Evolutionary conservation across 2,329 filamentous ascomycete genomes (phyloP).

Genomic region (Nectriaceae sp.): DNA sequence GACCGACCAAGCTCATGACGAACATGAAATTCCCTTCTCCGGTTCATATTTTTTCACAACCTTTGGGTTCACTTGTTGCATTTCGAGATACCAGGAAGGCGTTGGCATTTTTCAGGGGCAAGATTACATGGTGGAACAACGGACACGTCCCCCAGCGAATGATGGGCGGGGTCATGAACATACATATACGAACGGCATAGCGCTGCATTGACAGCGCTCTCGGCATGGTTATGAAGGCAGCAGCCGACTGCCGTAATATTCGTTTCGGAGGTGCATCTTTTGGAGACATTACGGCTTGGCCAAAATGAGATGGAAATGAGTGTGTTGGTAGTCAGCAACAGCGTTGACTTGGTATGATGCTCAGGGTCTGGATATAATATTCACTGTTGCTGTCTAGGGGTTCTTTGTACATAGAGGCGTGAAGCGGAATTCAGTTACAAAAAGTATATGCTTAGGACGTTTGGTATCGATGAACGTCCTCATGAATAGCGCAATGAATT

Average conservation of each 20-base stretch:
- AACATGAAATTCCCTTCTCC: conserved; percentile 32
- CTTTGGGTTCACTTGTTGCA: conserved; percentile 28
- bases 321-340: too few relatives aligned
- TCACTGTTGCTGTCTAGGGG: conserved; percentile 18
- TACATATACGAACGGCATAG: conserved; percentile 15
- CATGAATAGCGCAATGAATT: too few relatives aligned
- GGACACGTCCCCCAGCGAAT: conserved; percentile 14
- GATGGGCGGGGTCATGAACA: conserved; percentile 16
- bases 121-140: conserved; percentile 24
- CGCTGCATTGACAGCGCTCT: conserved; percentile 18
- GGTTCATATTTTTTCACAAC: conserved; percentile 21
- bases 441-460: conserved; percentile 6
- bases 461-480: background rate
- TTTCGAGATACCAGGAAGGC: conserved; percentile 43
- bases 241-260: conserved; percentile 20
- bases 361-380: conserved; percentile 26
- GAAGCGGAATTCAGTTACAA: conserved; percentile 11
- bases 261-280: conserved; percentile 19
- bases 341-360: too few relatives aligned
- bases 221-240: conserved; percentile 22
- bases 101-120: conserved; percentile 32
- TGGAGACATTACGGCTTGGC: background rate
- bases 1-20: conserved; percentile 33
- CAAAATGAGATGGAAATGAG: too few relatives aligned
- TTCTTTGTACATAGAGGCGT: conserved; percentile 24